Conservation (phyloP, 2,329 filamentous ascomycete genomes). For the Thielaviopsis punctulata region DNA sequence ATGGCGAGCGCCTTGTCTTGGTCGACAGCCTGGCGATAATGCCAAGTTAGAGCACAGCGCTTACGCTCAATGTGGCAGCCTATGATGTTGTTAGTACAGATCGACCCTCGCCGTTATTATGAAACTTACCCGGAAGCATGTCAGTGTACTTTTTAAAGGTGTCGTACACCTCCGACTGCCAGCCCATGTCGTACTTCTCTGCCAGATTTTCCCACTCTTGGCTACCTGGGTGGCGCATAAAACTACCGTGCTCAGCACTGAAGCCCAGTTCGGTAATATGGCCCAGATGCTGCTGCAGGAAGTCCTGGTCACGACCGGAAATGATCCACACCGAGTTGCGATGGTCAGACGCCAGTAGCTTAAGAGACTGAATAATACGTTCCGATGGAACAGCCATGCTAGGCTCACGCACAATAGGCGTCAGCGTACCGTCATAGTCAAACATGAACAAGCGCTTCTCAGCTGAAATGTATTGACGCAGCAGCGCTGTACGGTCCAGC, state of each 20-base stretch:
- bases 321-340: constrained; percentile 96
- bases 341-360: constrained; percentile 60
- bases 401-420: constrained; percentile 85
- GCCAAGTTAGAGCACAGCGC: constrained; percentile 88
- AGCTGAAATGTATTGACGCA: constrained; percentile 57
- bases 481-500: constrained; percentile 56
- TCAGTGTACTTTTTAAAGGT: constrained; percentile 83
- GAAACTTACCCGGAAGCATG: constrained; percentile 52
- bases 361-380: constrained; percentile 62
- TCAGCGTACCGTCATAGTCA: constrained; percentile 94
- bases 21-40: constrained; percentile 71
- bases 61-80: constrained; percentile 90
- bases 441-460: constrained; percentile 88
- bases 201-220: constrained; percentile 79
- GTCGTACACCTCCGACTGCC: constrained; percentile 72
- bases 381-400: constrained; percentile 77
- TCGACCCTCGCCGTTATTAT: background rate
- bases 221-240: constrained; percentile 64
- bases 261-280: constrained; percentile 80
- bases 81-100: constrained; percentile 17
- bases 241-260: constrained; percentile 92
- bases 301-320: constrained; percentile 81
- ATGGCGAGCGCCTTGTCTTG: constrained; percentile 70
- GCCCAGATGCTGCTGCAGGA: constrained; percentile 81
- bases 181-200: constrained; percentile 74